These are phyloP conservation scores for Monilinia polystroma DNA, from an alignment of 2,329 filamentous ascomycete species.

Conservation along the genomic window DNA sequence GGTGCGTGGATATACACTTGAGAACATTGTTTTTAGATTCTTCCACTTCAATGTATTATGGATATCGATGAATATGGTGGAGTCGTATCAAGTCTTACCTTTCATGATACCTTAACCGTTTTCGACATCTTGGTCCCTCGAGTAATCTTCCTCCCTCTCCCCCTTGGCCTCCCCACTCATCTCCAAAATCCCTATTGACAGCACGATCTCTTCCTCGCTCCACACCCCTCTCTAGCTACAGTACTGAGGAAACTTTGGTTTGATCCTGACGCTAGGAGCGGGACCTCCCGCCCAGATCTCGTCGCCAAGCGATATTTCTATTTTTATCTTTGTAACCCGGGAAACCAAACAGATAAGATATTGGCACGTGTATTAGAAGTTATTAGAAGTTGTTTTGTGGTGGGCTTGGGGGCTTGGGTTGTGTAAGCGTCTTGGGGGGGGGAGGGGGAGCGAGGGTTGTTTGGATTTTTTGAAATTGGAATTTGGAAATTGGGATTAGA, in stretches of 20 bases:
- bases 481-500: too few species aligned
- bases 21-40: neutral
- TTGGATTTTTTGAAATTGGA: too few species aligned
- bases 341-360: conserved; percentile 11
- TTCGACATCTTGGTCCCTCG: neutral
- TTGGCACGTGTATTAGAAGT: neutral
- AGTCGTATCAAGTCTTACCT: conserved; percentile 5
- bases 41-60: neutral
- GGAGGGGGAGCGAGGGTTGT: too few species aligned
- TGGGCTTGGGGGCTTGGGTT: too few species aligned
- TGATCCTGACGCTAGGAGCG: neutral
- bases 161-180: too few species aligned
- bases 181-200: too few species aligned
- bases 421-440: too few species aligned
- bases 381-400: too few species aligned
- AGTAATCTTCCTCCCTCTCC: too few species aligned
- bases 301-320: conserved; percentile 6
- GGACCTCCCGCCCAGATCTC: neutral
- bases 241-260: too few species aligned
- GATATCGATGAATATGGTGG: neutral
- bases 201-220: too few species aligned
- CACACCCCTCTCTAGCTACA: too few species aligned
- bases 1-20: neutral
- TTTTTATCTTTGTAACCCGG: neutral
- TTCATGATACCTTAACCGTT: neutral